phyloP scores from a whole-genome alignment of 306 rosid genomes.

The Fagus sylvatica region DNA sequence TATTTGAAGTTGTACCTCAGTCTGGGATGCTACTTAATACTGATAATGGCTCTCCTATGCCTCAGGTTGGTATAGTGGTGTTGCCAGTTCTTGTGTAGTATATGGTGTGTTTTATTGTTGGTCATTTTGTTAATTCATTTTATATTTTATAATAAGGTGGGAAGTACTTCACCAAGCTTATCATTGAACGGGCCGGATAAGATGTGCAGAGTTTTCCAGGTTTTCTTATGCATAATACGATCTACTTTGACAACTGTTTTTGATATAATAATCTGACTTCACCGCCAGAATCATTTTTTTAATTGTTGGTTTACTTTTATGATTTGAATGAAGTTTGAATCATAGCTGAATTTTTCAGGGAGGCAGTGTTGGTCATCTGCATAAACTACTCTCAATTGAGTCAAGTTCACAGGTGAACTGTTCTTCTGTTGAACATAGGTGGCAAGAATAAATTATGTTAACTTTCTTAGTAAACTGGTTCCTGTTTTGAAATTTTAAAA shows the following conservation, averaged over 20 bases:
- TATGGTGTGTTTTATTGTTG: constrained; percentile 3
- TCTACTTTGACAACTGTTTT: constrained; percentile 4
- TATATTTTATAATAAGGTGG: constrained; percentile 58
- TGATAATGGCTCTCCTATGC: constrained; percentile 93
- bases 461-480: neutral
- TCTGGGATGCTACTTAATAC: constrained; percentile 94
- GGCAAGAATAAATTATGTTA: neutral
- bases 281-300: neutral
- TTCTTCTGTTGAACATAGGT: constrained; percentile 7
- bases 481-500: neutral
- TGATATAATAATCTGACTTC: neutral
- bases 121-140: neutral
- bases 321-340: neutral
- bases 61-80: constrained; percentile 57
- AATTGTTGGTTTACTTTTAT: neutral
- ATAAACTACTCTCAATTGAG: constrained; percentile 82
- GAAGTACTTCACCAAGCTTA: constrained; percentile 48
- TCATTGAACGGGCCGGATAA: constrained; percentile 37
- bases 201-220: constrained; percentile 83
- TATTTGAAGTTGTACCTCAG: constrained; percentile 87
- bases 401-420: constrained; percentile 84
- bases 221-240: constrained; percentile 25
- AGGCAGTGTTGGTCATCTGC: constrained; percentile 92
- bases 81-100: constrained; percentile 4
- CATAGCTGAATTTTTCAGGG: constrained; percentile 55